phyloP scores from a whole-genome alignment of 225 moss, liverwort and hornwort genomes.

The Asterella californica region DNA sequence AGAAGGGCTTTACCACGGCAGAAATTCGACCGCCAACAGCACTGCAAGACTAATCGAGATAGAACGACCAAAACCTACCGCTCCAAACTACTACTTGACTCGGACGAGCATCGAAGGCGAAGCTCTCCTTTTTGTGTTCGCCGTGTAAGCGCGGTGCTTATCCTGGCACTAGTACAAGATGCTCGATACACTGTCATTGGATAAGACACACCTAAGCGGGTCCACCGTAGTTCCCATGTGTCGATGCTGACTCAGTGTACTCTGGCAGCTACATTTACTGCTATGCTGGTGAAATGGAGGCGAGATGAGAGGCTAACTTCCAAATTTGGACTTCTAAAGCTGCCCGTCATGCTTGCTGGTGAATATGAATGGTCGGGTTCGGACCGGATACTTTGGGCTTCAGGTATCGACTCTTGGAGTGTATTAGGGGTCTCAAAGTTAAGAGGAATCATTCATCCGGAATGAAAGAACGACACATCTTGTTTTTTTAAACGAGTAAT shows the following conservation, averaged over 20 bases:
- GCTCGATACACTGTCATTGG: background rate
- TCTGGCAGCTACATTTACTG: background rate
- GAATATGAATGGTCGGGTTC: background rate
- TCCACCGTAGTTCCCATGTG: background rate
- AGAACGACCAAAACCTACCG: background rate
- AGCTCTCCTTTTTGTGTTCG: background rate
- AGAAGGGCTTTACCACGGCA: background rate
- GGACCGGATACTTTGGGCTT: slow-evolving; percentile 6
- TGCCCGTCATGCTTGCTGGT: background rate
- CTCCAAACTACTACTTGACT: background rate
- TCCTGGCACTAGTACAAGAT: background rate
- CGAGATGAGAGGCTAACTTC: background rate
- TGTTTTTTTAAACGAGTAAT: too few species aligned
- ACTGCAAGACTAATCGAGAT: background rate
- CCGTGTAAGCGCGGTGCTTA: background rate
- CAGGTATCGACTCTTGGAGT: too few species aligned
- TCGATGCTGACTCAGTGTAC: background rate
- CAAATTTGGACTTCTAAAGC: slow-evolving; percentile 3
- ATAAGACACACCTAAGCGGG: background rate
- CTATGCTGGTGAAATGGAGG: background rate
- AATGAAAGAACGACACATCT: too few species aligned
- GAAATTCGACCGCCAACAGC: background rate
- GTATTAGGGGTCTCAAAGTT: too few species aligned
- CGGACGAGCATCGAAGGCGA: background rate
- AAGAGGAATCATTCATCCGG: too few species aligned